A percentile compares a stretch with the other conserved stretches of the same genome.
Conservation (phyloP, 2,329 filamentous ascomycete species). For the Alternaria gansuensis region DNA sequence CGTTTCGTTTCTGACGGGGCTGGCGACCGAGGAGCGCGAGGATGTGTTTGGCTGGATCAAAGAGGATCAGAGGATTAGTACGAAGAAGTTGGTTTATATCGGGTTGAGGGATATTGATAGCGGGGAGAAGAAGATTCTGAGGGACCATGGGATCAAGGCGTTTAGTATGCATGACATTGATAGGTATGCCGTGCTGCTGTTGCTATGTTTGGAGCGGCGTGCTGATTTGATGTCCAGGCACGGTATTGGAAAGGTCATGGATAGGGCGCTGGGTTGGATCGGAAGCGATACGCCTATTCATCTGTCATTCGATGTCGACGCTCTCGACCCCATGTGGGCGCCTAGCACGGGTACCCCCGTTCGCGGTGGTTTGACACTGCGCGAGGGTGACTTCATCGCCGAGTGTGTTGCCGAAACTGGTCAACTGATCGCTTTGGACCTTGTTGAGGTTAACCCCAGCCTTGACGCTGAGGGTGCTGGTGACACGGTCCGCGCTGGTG, state of each 20-base stretch:
- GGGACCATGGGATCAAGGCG: slow-evolving; percentile 89
- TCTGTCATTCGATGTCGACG: slow-evolving; percentile 96
- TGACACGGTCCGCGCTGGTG: slow-evolving; percentile 90
- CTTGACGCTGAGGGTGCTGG: slow-evolving; percentile 68
- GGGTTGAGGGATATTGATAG: slow-evolving; percentile 90
- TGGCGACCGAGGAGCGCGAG: slow-evolving; percentile 77
- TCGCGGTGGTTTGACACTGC: slow-evolving; percentile 87
- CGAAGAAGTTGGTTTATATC: slow-evolving; percentile 94
- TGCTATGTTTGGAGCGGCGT: not conserved
- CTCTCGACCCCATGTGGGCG: slow-evolving; percentile 93
- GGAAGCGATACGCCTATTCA: slow-evolving; percentile 95
- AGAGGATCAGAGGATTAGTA: slow-evolving; percentile 73
- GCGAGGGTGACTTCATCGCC: slow-evolving; percentile 97
- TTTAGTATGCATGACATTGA: slow-evolving; percentile 99
- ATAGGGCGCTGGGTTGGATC: slow-evolving; percentile 97
- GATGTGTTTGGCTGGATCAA: slow-evolving; percentile 91
- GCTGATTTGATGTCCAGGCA: slow-evolving; percentile 62
- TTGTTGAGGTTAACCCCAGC: slow-evolving; percentile 65
- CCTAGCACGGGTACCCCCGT: slow-evolving; percentile 96
- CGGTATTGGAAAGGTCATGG: slow-evolving; percentile 94
- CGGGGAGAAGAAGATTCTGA: slow-evolving; percentile 91
- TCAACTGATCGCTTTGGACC: slow-evolving; percentile 65
- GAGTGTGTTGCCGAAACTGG: slow-evolving; percentile 69
- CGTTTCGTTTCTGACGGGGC: slow-evolving; percentile 86
- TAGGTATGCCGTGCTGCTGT: slow-evolving; percentile 62